Evolutionary conservation across 2,329 filamentous ascomycete species (phyloP), one percentile per base, ranked within the genome.

Genomic region (Clarireedia hainanense): DNA sequence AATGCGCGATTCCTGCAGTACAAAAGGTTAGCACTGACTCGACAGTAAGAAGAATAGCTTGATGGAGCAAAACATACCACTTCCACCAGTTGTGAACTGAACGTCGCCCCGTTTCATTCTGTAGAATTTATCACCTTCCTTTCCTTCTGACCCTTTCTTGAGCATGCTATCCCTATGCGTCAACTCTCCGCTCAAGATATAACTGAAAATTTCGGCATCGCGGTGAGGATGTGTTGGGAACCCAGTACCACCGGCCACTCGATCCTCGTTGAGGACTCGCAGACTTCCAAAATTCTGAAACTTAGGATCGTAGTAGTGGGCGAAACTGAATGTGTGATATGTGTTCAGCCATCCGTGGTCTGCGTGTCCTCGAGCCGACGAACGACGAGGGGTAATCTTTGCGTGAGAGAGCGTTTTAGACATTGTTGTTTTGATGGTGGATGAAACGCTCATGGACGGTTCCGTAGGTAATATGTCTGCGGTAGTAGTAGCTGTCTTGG

Each of bases 41-140:
- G 12, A 20, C 4, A 40, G 34, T 5, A 26, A 47, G 14, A 15
- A 14, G 10, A 24, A 10, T 14, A 30, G 12, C 9, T 15, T 23
- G 7, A 17, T 30, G 26, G n/a, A 12, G 12, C 17, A 40, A 48
- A 50, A 63, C 68, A 61, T 81, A 64, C 84, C 84, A 5, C 83
- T 90, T 54, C 90, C 90, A n/a, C 88, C 90, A 14, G 86, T 91
- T 9, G 90, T 95, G 71, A 95, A 95, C 67, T 95, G 90, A 46
- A 95, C 88, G 69, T 95, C 89, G 12, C 89, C 89, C 39, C 89
- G 78, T 65, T 80, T 80, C 76, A 95, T 85, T 36, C 81, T 76
- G 66, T 77, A 88, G 67, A 88, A 89, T 63, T 81, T 76, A 68
- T 88, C 82, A 15, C 69, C 76, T 17, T 68, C 57, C 65, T 57